phyloP scores from a whole-genome alignment of 164 flowering plant genomes.

The Tinospora cordifolia region DNA sequence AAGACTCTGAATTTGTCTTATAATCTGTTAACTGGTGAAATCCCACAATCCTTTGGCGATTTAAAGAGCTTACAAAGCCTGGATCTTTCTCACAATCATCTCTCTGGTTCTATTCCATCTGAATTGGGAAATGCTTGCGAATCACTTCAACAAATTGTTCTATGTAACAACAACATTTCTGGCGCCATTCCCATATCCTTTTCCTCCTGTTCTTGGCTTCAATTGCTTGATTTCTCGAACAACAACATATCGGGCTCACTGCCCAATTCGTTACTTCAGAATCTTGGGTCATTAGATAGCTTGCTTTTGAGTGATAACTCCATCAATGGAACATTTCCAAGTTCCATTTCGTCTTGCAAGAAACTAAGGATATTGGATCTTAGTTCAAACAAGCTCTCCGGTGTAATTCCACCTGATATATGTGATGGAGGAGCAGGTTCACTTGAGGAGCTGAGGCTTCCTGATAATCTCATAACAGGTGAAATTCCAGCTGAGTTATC shows the following conservation, averaged over 20 bases:
- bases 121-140: conserved; percentile 51
- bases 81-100: conserved; percentile 60
- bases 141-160: conserved; percentile 45
- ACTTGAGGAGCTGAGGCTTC: conserved; percentile 63
- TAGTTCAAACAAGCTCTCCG: conserved; percentile 71
- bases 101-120: conserved; percentile 54
- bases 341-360: conserved; percentile 47
- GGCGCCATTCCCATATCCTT: conserved; percentile 55
- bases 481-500: conserved; percentile 51
- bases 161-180: conserved; percentile 55
- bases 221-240: conserved; percentile 53
- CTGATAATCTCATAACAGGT: conserved; percentile 64
- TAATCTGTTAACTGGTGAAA: conserved; percentile 46
- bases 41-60: conserved; percentile 40
- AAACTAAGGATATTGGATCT: conserved; percentile 48
- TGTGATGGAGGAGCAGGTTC: conserved; percentile 52
- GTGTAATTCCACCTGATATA: conserved; percentile 51
- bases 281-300: conserved; percentile 43
- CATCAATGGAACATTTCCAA: conserved; percentile 59
- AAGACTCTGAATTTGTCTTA: conserved; percentile 36
- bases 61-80: conserved; percentile 45
- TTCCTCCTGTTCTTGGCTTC: conserved; percentile 54
- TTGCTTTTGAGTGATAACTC: conserved; percentile 54
- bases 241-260: conserved; percentile 67
- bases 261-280: conserved; percentile 45